phyloP scores from a whole-genome alignment of 441 rosid species.

The Metrosideros polymorpha region DNA sequence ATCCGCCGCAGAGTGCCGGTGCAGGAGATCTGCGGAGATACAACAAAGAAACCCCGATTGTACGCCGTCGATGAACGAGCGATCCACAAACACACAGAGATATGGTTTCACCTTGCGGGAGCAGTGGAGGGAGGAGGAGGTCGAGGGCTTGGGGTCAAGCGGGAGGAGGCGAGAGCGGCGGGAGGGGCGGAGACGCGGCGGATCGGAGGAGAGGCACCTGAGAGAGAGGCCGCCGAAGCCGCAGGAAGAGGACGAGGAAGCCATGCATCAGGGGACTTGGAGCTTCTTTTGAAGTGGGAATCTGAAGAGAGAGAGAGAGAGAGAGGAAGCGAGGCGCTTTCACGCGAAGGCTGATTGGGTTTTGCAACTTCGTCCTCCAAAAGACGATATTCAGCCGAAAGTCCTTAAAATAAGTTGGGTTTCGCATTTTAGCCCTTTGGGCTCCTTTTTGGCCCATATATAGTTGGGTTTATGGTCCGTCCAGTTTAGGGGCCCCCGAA shows the following conservation, averaged over 20 bases:
- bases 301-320: neutral
- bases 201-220: constrained; percentile 26
- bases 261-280: neutral
- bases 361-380: neutral
- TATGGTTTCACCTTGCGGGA: constrained; percentile 19
- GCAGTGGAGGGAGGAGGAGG: constrained; percentile 2
- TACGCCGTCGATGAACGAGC: neutral
- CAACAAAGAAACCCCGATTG: neutral
- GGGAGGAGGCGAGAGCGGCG: constrained; percentile 16
- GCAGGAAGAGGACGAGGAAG: neutral
- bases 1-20: constrained; percentile 20
- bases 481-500: neutral
- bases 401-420: too few species aligned
- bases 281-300: neutral
- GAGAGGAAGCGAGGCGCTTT: neutral
- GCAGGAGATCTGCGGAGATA: constrained; percentile 1
- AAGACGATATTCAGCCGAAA: neutral
- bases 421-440: neutral
- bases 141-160: constrained; percentile 20
- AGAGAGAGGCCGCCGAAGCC: neutral
- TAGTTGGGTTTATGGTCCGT: neutral
- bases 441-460: neutral
- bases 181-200: constrained; percentile 32
- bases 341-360: neutral
- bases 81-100: neutral